phyloP scores from a whole-genome alignment of 2,329 filamentous ascomycete genomes.

The Fusarium denticulatum region DNA sequence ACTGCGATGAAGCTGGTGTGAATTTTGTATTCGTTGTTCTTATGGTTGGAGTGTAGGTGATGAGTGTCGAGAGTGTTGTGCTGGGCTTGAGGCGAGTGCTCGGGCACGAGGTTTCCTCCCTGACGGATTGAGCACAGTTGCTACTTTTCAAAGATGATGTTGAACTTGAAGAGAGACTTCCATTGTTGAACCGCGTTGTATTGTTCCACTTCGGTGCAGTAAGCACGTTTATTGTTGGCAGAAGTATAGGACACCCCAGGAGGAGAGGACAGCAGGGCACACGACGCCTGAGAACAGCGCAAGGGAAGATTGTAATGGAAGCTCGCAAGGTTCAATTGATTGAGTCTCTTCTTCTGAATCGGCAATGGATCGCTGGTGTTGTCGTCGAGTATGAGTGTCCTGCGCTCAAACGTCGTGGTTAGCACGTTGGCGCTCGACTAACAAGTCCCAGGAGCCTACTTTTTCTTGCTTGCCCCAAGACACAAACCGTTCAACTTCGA shows the following conservation, averaged over 20 bases:
- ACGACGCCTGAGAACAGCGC: not conserved
- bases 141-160: rapidly evolving
- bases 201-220: not conserved
- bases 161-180: rapidly evolving
- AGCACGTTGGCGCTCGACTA: not conserved
- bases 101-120: not conserved
- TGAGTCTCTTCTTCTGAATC: no score
- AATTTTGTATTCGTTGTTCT: not conserved
- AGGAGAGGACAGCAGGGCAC: not conserved
- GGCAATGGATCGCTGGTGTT: not conserved
- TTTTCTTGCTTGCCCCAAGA: not conserved
- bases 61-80: not conserved
- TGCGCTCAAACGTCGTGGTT: not conserved
- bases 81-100: not conserved
- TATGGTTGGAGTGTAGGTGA: not conserved
- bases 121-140: rapidly evolving
- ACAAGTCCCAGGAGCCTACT: not conserved
- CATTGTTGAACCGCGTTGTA: not conserved
- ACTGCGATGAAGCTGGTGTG: no score
- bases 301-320: rapidly evolving
- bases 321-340: rapidly evolving
- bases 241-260: not conserved
- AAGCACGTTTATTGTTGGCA: not conserved
- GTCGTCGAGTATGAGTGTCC: not conserved
- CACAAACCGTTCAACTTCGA: not conserved